Conservation (phyloP, 441 rosid genomes). For the Mallotus repandus region DNA sequence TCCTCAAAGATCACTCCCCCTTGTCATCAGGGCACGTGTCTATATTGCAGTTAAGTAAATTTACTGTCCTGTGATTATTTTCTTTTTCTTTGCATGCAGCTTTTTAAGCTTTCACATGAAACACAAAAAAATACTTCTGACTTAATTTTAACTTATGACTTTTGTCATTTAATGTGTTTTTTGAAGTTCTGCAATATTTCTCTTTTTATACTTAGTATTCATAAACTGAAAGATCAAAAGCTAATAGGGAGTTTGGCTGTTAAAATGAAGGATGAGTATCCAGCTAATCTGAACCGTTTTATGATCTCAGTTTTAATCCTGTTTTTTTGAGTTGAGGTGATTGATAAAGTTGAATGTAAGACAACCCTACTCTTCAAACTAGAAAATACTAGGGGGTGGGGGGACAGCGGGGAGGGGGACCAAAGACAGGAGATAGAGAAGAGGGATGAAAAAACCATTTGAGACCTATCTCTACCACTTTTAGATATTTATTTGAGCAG, state of each 20-base stretch:
- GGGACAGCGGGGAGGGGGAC: background rate
- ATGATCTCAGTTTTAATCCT: background rate
- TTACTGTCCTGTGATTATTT: background rate
- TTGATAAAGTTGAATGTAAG: background rate
- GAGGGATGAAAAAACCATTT: background rate
- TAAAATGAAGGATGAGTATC: background rate
- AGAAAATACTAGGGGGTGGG: background rate
- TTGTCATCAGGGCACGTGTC: slow-evolving; percentile 75
- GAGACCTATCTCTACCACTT: background rate
- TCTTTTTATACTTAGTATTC: background rate
- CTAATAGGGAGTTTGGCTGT: background rate
- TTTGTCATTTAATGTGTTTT: background rate
- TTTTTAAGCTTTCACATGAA: background rate
- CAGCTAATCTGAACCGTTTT: background rate
- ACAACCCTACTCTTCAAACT: background rate
- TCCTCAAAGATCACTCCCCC: slow-evolving; percentile 86
- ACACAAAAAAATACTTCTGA: background rate
- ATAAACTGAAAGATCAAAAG: background rate
- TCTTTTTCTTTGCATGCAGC: background rate
- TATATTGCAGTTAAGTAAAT: slow-evolving; percentile 72
- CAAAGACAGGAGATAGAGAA: background rate
- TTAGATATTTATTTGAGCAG: background rate
- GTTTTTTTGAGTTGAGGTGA: background rate
- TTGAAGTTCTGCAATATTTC: background rate
- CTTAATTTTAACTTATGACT: background rate